phyloP scores from a whole-genome alignment of 2,329 filamentous ascomycete genomes.

The Alternaria dauci region DNA sequence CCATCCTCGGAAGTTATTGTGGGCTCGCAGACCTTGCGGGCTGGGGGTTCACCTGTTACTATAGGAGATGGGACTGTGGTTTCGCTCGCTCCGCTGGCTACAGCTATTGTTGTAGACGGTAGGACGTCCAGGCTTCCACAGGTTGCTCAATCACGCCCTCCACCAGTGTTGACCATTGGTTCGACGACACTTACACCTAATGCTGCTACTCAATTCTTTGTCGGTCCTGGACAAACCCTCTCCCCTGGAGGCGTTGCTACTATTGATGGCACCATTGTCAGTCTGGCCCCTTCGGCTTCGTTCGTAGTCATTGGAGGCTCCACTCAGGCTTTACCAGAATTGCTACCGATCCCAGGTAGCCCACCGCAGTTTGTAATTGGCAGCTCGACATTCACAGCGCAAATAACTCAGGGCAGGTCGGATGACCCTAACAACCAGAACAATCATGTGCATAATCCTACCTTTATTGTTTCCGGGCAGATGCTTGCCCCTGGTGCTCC shows the following conservation, averaged over 20 bases:
- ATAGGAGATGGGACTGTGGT: slow-evolving; percentile 45
- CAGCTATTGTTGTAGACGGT: slow-evolving; percentile 39
- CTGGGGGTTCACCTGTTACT: slow-evolving; percentile 47
- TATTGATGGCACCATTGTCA: slow-evolving; percentile 51
- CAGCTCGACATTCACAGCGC: slow-evolving; percentile 39
- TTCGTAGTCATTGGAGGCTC: slow-evolving; percentile 53
- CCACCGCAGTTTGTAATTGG: slow-evolving; percentile 36
- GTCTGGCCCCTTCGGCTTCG: slow-evolving; percentile 51
- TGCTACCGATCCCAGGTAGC: slow-evolving; percentile 8
- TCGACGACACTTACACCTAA: slow-evolving; percentile 53
- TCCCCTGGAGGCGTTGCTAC: slow-evolving; percentile 52
- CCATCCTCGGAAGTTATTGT: slow-evolving; percentile 46
- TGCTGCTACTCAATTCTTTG: slow-evolving; percentile 56
- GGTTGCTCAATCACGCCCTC: slow-evolving; percentile 20
- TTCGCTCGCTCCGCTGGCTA: slow-evolving; percentile 40
- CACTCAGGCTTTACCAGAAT: slow-evolving; percentile 42
- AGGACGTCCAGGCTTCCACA: slow-evolving; percentile 38
- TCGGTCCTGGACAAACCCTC: slow-evolving; percentile 51
- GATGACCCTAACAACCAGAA: slow-evolving; percentile 5
- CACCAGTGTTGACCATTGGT: slow-evolving; percentile 53
- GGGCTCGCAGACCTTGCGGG: slow-evolving; percentile 46
- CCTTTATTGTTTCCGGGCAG: slow-evolving; percentile 51
- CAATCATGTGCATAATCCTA: slow-evolving; percentile 18
- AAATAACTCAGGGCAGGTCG: slow-evolving; percentile 4
- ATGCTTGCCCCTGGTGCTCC: slow-evolving; percentile 49